These are phyloP conservation scores for Elsinoe perseae DNA, from an alignment of 2,329 filamentous ascomycete species.

Conservation along the genomic window DNA sequence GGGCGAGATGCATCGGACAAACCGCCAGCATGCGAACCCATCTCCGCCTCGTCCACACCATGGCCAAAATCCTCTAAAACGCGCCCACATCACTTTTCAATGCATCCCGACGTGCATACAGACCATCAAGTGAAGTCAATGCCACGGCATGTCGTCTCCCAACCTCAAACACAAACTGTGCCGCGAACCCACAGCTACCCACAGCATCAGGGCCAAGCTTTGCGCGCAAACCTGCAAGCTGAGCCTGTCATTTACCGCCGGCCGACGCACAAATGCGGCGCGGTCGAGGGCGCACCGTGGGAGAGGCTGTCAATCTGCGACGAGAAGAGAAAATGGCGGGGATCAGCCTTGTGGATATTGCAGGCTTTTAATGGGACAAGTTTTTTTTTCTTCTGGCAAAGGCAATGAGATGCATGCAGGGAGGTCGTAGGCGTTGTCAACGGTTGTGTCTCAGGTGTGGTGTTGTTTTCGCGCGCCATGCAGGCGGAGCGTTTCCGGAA, in stretches of 20 bases:
- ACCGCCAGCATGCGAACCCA: neutral
- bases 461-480: neutral
- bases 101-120: neutral
- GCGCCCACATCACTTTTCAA: neutral
- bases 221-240: neutral
- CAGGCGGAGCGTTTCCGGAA: neutral
- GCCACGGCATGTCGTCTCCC: conserved; percentile 11
- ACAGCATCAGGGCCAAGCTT: neutral
- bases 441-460: neutral
- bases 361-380: too few relatives aligned
- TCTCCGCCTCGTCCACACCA: neutral
- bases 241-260: neutral
- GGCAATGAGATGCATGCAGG: neutral
- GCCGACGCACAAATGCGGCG: neutral
- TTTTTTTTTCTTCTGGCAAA: neutral
- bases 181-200: neutral
- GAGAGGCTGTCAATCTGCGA: neutral
- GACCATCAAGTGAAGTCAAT: neutral
- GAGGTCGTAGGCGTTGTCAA: neutral
- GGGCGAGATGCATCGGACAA: neutral
- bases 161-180: conserved; percentile 15
- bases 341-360: neutral
- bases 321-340: neutral
- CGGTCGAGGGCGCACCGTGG: neutral
- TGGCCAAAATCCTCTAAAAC: neutral